A percentile compares a stretch with the other conserved stretches of the same genome.
Evolutionary conservation across 2,329 filamentous ascomycete species (phyloP).

Genomic region (Apiospora kogelbergensis): DNA sequence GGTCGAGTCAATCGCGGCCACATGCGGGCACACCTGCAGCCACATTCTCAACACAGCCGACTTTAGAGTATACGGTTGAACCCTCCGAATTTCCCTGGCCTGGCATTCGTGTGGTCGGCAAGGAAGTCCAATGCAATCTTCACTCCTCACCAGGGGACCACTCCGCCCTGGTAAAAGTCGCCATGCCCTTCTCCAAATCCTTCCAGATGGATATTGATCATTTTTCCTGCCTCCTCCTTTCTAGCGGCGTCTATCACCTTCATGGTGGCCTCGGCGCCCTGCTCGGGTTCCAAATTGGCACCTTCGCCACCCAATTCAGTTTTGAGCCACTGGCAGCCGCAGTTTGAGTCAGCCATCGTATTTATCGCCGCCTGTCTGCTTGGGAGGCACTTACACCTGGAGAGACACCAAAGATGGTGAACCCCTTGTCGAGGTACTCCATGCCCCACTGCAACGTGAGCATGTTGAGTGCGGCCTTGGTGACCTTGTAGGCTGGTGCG

Average conservation of each 20-base stretch:
- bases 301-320: conserved; percentile 42
- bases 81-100: too few relatives aligned
- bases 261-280: conserved; percentile 37
- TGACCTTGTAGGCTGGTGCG: conserved; percentile 30
- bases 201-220: conserved; percentile 16
- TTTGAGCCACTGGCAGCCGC: conserved; percentile 40
- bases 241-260: conserved; percentile 35
- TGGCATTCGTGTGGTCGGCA: too few relatives aligned
- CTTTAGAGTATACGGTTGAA: too few relatives aligned
- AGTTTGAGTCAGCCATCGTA: not conserved
- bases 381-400: conserved; percentile 40
- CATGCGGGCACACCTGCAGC: too few relatives aligned
- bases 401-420: conserved; percentile 42
- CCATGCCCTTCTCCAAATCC: conserved; percentile 2
- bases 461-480: conserved; percentile 48
- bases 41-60: too few relatives aligned
- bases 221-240: conserved; percentile 36
- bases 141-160: not conserved
- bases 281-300: conserved; percentile 42
- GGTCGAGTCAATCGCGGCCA: too few relatives aligned
- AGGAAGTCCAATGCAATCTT: not conserved
- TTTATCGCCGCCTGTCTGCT: not conserved
- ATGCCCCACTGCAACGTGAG: conserved; percentile 44
- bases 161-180: not conserved
- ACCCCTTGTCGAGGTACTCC: conserved; percentile 39